Conservation (phyloP, 306 rosid genomes). For the Datisca glomerata region DNA sequence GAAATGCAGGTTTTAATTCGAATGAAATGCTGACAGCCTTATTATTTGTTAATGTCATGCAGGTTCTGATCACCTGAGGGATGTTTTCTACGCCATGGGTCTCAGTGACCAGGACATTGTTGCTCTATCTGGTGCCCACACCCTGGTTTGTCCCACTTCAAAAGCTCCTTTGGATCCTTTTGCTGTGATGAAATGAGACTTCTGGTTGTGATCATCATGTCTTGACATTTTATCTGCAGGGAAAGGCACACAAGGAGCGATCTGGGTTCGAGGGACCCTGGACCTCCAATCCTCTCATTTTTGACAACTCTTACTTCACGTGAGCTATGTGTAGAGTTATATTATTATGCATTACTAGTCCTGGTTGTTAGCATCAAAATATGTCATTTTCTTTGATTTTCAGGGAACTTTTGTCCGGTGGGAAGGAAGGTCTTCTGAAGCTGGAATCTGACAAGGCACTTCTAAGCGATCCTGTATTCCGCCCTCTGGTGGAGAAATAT, state of each 20-base stretch:
- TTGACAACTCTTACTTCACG: slow-evolving; percentile 58
- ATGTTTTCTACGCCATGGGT: slow-evolving; percentile 53
- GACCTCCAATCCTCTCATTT: slow-evolving; percentile 45
- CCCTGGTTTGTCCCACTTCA: slow-evolving; percentile 32
- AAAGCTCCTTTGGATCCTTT: not conserved
- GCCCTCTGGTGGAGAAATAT: slow-evolving; percentile 45
- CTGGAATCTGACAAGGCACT: slow-evolving; percentile 55
- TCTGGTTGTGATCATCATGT: not conserved
- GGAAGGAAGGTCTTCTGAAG: slow-evolving; percentile 31
- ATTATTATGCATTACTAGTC: not conserved
- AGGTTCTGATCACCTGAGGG: slow-evolving; percentile 63
- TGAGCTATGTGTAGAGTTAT: slow-evolving; percentile 6
- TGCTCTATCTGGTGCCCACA: slow-evolving; percentile 60
- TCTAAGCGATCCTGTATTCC: slow-evolving; percentile 40
- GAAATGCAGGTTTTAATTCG: too few relatives aligned
- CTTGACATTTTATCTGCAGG: slow-evolving; percentile 11
- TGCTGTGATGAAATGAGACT: not conserved
- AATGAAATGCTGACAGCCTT: too few relatives aligned
- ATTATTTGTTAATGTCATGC: not conserved
- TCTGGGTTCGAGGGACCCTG: slow-evolving; percentile 67
- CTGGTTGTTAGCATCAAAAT: not conserved
- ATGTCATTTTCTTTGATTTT: not conserved
- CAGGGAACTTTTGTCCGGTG: slow-evolving; percentile 27
- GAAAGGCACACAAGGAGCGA: slow-evolving; percentile 55
- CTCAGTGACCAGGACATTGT: slow-evolving; percentile 51